phyloP scores from a whole-genome alignment of 116 monocot species.

The Trichopus zeylanicus region DNA sequence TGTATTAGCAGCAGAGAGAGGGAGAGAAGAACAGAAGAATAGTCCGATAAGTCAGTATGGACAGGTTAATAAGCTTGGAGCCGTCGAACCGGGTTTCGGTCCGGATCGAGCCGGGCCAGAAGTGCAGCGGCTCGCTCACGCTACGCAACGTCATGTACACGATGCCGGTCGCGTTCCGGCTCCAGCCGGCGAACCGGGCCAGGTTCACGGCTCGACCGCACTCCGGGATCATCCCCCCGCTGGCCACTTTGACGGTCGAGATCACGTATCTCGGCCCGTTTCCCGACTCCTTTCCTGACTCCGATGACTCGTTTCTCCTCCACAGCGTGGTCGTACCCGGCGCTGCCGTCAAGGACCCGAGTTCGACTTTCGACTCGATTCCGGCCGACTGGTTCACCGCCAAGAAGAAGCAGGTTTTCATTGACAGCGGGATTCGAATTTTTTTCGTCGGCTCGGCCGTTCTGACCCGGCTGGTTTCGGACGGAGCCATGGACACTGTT shows the following conservation, averaged over 20 bases:
- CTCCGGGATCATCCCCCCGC: slow-evolving; percentile 47
- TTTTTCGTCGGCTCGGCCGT: slow-evolving; percentile 51
- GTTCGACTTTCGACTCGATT: slow-evolving; percentile 24
- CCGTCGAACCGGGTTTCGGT: slow-evolving; percentile 39
- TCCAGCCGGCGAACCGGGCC: slow-evolving; percentile 24
- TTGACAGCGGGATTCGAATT: slow-evolving; percentile 30
- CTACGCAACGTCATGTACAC: slow-evolving; percentile 73
- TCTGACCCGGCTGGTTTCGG: slow-evolving; percentile 22
- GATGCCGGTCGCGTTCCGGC: slow-evolving; percentile 62
- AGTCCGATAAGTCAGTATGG: too few species aligned
- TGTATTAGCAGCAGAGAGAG: too few species aligned
- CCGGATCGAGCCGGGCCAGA: slow-evolving; percentile 29
- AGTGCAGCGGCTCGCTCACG: slow-evolving; percentile 30
- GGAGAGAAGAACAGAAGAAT: too few species aligned
- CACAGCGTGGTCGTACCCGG: slow-evolving; percentile 37
- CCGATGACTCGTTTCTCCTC: slow-evolving; percentile 30
- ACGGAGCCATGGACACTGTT: slow-evolving; percentile 34
- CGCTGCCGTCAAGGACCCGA: slow-evolving; percentile 21
- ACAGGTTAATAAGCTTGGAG: slow-evolving; percentile 40
- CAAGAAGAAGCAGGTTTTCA: slow-evolving; percentile 59
- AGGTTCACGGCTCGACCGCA: slow-evolving; percentile 34
- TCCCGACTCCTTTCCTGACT: slow-evolving; percentile 17
- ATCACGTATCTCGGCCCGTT: slow-evolving; percentile 25
- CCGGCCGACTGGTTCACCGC: slow-evolving; percentile 51
- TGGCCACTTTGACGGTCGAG: slow-evolving; percentile 31